Percentiles rank a stretch among this genome's conserved stretches.
These are phyloP conservation scores for Lepiota subincarnata DNA, from an alignment of 768 basidiomycete species.

Conservation along the genomic window DNA sequence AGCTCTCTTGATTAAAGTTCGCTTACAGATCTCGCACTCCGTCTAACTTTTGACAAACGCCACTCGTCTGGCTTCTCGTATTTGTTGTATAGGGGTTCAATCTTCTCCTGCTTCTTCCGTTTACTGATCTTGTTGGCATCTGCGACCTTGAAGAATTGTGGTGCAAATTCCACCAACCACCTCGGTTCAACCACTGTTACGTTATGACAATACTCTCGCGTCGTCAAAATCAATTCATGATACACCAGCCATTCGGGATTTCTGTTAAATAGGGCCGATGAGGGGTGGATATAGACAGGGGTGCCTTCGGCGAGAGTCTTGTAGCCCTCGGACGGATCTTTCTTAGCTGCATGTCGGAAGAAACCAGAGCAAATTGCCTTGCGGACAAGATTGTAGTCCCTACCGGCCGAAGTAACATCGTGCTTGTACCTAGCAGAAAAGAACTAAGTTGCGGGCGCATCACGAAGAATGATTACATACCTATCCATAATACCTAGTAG, in stretches of 20 bases:
- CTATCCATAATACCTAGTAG: constrained; percentile 98
- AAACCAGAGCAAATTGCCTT: constrained; percentile 96
- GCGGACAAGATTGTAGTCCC: constrained; percentile 89
- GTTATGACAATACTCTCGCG: constrained; percentile 91
- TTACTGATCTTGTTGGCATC: constrained; percentile 98
- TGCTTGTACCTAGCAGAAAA: constrained; percentile 76
- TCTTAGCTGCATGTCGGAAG: constrained; percentile 98
- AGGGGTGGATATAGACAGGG: constrained; percentile 98
- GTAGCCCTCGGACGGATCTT: constrained; percentile 97
- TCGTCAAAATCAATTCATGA: constrained; percentile 93
- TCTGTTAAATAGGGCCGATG: constrained; percentile 94
- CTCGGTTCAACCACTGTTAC: constrained; percentile 97
- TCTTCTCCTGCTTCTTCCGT: constrained; percentile 94
- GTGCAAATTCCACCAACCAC: constrained; percentile 97
- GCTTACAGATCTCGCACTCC: constrained; percentile 78
- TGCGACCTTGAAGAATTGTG: constrained; percentile 98
- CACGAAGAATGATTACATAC: constrained; percentile 36
- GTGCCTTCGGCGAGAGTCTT: constrained; percentile 97
- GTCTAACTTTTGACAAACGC: constrained; percentile 89
- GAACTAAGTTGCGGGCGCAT: neutral
- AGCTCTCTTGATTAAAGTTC: neutral
- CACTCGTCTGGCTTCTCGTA: constrained; percentile 94
- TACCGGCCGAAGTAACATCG: constrained; percentile 89
- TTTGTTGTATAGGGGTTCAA: constrained; percentile 93
- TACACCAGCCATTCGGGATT: constrained; percentile 96